Conservation (phyloP, 768 basidiomycete species). For the Mycena vitilis region DNA sequence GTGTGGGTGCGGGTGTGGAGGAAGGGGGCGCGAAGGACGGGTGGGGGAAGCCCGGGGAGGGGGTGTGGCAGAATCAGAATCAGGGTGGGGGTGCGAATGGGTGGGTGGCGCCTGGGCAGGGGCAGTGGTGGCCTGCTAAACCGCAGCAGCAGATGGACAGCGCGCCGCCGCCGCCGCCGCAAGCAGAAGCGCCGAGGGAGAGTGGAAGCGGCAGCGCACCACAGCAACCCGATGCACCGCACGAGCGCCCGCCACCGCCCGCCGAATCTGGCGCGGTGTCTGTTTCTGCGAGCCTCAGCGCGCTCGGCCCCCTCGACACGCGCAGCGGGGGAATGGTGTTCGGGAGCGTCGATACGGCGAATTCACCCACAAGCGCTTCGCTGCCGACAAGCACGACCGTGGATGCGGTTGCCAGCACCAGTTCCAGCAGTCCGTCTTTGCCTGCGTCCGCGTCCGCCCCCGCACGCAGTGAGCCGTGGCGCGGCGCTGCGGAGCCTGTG, state of each 20-base stretch:
- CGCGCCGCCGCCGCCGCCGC: neutral
- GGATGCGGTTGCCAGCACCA: neutral
- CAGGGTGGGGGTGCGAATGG: slow-evolving; percentile 1
- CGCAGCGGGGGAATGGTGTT: slow-evolving; percentile 19
- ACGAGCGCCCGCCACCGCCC: slow-evolving; percentile 30
- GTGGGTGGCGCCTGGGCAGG: neutral
- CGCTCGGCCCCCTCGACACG: neutral
- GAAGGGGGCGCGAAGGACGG: neutral
- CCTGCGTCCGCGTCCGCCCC: slow-evolving; percentile 7
- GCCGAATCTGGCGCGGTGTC: slow-evolving; percentile 30
- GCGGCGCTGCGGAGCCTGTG: slow-evolving; percentile 7
- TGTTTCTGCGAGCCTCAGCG: slow-evolving; percentile 16
- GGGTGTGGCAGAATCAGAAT: too few relatives aligned
- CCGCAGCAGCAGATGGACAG: neutral
- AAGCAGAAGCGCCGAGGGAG: neutral
- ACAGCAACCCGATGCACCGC: neutral
- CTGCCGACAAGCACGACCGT: slow-evolving; percentile 15
- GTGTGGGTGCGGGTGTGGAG: neutral
- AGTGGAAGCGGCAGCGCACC: neutral
- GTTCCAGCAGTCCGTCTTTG: slow-evolving; percentile 9
- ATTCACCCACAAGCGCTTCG: neutral
- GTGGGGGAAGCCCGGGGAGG: neutral
- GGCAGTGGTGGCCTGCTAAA: slow-evolving; percentile 5
- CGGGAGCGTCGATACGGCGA: slow-evolving; percentile 23
- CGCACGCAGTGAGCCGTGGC: neutral